These are phyloP conservation scores for Moricandia moricandioides DNA, from an alignment of 345 rosid genomes.

Conservation along the genomic window DNA sequence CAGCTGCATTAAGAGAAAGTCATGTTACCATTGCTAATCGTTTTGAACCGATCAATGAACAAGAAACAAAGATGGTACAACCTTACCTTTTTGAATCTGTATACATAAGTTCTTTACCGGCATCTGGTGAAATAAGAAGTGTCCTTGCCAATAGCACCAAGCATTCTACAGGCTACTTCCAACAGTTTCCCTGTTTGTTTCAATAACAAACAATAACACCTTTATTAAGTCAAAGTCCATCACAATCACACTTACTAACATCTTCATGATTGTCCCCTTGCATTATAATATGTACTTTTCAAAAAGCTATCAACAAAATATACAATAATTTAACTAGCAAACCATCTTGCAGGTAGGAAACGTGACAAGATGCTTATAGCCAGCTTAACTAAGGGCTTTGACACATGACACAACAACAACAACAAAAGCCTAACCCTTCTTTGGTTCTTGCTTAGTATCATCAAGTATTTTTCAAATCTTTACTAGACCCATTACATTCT, in stretches of 20 bases:
- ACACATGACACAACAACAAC: not conserved
- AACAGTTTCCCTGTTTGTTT: slow-evolving; percentile 58
- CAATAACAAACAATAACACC: slow-evolving; percentile 20
- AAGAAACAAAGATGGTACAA: not conserved
- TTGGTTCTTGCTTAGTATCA: slow-evolving; percentile 12
- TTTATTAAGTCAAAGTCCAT: slow-evolving; percentile 22
- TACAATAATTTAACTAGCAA: not conserved
- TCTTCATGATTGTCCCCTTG: slow-evolving; percentile 16
- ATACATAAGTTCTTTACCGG: slow-evolving; percentile 25
- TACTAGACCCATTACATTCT: not conserved
- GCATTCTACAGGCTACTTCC: slow-evolving; percentile 66
- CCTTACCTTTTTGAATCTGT: slow-evolving; percentile 28
- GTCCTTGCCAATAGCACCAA: slow-evolving; percentile 56
- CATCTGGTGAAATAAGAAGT: slow-evolving; percentile 46
- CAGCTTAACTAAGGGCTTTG: slow-evolving; percentile 11
- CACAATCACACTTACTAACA: slow-evolving; percentile 8
- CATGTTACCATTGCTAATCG: not conserved
- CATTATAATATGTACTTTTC: not conserved
- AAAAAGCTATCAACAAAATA: slow-evolving; percentile 3
- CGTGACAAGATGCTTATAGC: slow-evolving; percentile 24
- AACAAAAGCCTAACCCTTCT: not conserved
- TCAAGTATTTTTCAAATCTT: not conserved
- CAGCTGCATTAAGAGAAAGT: not conserved
- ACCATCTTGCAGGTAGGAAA: slow-evolving; percentile 8
- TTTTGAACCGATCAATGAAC: not conserved